These are phyloP conservation scores for Claviceps africana DNA, from an alignment of 2,329 filamentous ascomycete species.

Conservation along the genomic window DNA sequence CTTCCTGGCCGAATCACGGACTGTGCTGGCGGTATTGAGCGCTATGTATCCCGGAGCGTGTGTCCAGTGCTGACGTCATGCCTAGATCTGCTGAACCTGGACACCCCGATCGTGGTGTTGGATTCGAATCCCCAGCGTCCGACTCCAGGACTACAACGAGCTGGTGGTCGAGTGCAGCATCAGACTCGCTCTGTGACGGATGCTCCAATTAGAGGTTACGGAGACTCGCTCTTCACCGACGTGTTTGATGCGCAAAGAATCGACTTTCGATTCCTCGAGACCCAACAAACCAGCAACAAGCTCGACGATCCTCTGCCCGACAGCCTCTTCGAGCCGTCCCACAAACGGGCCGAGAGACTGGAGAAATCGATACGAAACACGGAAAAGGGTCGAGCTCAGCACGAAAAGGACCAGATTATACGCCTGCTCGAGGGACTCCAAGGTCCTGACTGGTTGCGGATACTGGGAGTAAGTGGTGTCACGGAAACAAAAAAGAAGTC, in stretches of 20 bases:
- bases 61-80: neutral
- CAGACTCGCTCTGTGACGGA: neutral
- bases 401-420: slow-evolving; percentile 52
- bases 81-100: slow-evolving; percentile 57
- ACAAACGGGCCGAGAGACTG: slow-evolving; percentile 44
- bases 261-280: slow-evolving; percentile 39
- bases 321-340: slow-evolving; percentile 36
- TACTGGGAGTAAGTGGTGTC: slow-evolving; percentile 77
- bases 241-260: slow-evolving; percentile 42
- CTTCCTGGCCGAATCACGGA: too few relatives aligned
- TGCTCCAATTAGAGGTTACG: slow-evolving; percentile 35
- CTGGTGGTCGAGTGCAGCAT: neutral
- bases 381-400: slow-evolving; percentile 50
- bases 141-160: slow-evolving; percentile 6
- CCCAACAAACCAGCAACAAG: slow-evolving; percentile 28
- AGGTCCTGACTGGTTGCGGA: slow-evolving; percentile 81
- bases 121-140: slow-evolving; percentile 33
- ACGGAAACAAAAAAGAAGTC: slow-evolving; percentile 76
- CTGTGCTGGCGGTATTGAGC: too few relatives aligned
- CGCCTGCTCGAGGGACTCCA: slow-evolving; percentile 66
- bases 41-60: too few relatives aligned
- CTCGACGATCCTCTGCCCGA: slow-evolving; percentile 43
- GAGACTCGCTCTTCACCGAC: slow-evolving; percentile 41
- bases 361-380: slow-evolving; percentile 50
- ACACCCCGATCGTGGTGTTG: slow-evolving; percentile 59